Evolutionary conservation across 202 grass and related monocot genomes (phyloP).

Genomic region (Schoenoplectus tabernaemontani): DNA sequence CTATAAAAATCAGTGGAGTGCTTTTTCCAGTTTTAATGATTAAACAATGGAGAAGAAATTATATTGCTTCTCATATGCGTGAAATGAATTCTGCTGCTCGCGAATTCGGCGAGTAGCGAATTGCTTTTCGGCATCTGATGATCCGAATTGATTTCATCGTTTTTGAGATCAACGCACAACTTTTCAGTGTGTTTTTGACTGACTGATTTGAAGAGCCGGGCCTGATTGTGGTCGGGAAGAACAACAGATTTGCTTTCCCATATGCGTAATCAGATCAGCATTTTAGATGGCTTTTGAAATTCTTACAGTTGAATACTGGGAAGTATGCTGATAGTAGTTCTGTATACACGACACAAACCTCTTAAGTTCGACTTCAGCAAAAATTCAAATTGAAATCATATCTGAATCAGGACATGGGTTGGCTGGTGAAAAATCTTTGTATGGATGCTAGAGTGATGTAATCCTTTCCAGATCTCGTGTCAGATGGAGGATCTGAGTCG

Average conservation of each 20-base stretch:
- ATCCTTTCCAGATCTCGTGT: conserved; percentile 8
- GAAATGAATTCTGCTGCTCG: too few species aligned
- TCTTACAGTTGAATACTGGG: not conserved
- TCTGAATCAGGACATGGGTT: conserved; percentile 1
- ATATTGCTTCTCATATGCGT: too few species aligned
- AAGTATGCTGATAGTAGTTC: not conserved
- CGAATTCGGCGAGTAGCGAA: too few species aligned
- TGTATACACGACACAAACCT: not conserved
- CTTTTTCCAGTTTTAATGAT: not conserved
- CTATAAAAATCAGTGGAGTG: not conserved
- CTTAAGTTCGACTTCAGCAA: conserved; percentile 2
- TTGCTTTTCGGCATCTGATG: too few species aligned
- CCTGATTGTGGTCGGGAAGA: too few species aligned
- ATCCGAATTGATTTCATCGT: too few species aligned
- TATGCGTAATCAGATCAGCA: not conserved
- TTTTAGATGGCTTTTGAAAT: conserved; percentile 3
- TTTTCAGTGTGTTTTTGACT: too few species aligned
- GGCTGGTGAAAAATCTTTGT: not conserved
- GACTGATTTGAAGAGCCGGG: too few species aligned
- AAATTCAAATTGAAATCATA: conserved; percentile 7
- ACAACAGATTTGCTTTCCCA: not conserved
- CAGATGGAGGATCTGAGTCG: not conserved
- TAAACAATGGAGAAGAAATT: not conserved
- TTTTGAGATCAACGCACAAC: too few species aligned
- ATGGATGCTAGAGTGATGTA: not conserved